phyloP scores from a whole-genome alignment of 108 stramenopile species.

The Pseudonitzschia pungens region DNA sequence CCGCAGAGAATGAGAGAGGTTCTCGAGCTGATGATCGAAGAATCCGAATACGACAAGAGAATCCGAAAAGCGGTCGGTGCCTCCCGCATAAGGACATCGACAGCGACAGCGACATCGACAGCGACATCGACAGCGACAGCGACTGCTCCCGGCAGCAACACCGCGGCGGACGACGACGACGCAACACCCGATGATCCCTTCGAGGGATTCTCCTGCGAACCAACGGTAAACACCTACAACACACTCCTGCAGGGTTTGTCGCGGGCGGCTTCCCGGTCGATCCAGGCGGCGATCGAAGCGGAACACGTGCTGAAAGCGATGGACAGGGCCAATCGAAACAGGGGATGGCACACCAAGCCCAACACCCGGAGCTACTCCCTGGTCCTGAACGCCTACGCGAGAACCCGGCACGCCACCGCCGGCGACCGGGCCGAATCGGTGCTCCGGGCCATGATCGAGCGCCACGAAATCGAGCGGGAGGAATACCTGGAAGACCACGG shows the following conservation, averaged over 20 bases:
- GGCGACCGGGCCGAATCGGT: conserved; percentile 40
- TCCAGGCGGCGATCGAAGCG: conserved; percentile 37
- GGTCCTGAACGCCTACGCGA: conserved; percentile 41
- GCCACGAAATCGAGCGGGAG: conserved; percentile 34
- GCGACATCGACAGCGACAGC: neutral
- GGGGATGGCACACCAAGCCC: conserved; percentile 54
- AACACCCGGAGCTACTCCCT: conserved; percentile 41
- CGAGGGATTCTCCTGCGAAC: conserved; percentile 35
- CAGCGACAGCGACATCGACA: neutral
- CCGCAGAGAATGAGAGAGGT: conserved; percentile 44
- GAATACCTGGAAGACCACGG: conserved; percentile 41
- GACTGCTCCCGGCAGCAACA: neutral
- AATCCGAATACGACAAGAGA: conserved; percentile 40
- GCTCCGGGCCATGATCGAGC: conserved; percentile 34
- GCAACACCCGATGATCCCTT: conserved; percentile 16
- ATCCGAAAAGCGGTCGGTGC: neutral
- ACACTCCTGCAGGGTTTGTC: conserved; percentile 42
- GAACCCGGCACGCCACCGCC: conserved; percentile 18
- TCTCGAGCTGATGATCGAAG: conserved; percentile 38
- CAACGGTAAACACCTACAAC: conserved; percentile 50
- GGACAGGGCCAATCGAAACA: conserved; percentile 19
- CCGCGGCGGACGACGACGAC: neutral
- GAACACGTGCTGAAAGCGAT: conserved; percentile 37
- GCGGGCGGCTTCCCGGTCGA: conserved; percentile 29
- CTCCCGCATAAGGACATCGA: neutral